Percentiles rank a stretch among this genome's conserved stretches.
phyloP scores from a whole-genome alignment of 1,284 basidiomycete genomes.

The Naganishia albida region DNA sequence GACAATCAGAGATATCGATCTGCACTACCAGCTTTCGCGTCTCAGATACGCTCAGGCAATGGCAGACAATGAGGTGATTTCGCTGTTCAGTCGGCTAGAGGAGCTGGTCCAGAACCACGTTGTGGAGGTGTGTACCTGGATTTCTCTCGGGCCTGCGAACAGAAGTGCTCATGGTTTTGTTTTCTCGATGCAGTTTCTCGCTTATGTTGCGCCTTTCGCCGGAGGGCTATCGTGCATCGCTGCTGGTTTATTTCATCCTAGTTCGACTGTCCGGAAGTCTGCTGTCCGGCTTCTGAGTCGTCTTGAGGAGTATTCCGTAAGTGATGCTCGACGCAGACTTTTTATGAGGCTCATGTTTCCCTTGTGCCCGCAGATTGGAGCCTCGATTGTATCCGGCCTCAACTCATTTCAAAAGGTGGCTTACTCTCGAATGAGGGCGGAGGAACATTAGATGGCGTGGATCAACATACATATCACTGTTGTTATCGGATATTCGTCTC shows the following conservation, averaged over 20 bases:
- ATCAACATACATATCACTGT: too few relatives aligned
- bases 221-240: conserved; percentile 83
- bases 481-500: too few relatives aligned
- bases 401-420: conserved; percentile 79
- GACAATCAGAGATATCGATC: conserved; percentile 67
- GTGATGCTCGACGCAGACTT: conserved; percentile 41
- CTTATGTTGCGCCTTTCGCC: conserved; percentile 71
- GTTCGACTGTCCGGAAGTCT: conserved; percentile 69
- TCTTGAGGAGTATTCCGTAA: conserved; percentile 71
- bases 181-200: conserved; percentile 65
- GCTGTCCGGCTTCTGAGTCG: conserved; percentile 81
- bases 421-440: neutral
- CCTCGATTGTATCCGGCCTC: conserved; percentile 75
- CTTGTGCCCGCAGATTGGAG: conserved; percentile 72
- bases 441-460: neutral
- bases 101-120: conserved; percentile 75
- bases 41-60: conserved; percentile 66
- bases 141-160: neutral
- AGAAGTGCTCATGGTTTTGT: neutral
- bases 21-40: conserved; percentile 70
- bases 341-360: conserved; percentile 1
- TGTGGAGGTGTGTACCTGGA: conserved; percentile 67
- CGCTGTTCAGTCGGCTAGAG: conserved; percentile 73
- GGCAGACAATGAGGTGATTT: conserved; percentile 65
- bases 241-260: conserved; percentile 87